phyloP scores from a whole-genome alignment of 148 eudicot genomes.

The Silene conica region DNA sequence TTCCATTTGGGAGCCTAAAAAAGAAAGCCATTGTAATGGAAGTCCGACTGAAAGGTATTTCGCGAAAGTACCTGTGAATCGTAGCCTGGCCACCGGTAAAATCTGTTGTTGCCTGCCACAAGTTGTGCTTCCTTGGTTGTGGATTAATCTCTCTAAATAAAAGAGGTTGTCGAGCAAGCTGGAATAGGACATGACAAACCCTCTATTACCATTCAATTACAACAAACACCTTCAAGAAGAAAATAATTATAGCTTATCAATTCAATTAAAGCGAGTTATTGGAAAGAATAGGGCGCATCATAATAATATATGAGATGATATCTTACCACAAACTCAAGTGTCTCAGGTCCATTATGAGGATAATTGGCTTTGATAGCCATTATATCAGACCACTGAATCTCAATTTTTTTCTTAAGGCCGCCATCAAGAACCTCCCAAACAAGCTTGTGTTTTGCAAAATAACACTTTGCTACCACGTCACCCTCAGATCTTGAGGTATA shows the following conservation, averaged over 20 bases:
- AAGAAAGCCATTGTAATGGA: background rate
- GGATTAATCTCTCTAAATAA: constrained; percentile 89
- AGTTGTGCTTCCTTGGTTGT: constrained; percentile 84
- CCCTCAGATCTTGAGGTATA: constrained; percentile 51
- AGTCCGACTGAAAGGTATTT: background rate
- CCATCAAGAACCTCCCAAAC: constrained; percentile 60
- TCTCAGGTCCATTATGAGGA: background rate
- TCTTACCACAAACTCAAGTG: too few relatives aligned
- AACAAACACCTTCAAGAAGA: background rate
- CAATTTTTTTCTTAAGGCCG: constrained; percentile 47
- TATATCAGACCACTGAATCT: constrained; percentile 54
- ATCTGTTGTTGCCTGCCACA: constrained; percentile 81
- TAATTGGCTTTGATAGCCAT: constrained; percentile 13
- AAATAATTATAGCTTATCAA: background rate
- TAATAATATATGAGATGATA: background rate
- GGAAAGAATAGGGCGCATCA: too few relatives aligned
- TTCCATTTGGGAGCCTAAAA: background rate
- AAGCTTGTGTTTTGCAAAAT: constrained; percentile 51
- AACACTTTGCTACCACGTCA: constrained; percentile 48
- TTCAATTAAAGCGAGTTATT: too few relatives aligned
- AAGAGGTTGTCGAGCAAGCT: constrained; percentile 70
- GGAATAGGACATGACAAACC: constrained; percentile 26
- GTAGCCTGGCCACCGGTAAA: constrained; percentile 85
- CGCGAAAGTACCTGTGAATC: constrained; percentile 35
- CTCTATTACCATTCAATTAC: constrained; percentile 12